Evolutionary conservation across 257 asterid species (phyloP).

Genomic region (Buddleja alternifolia): DNA sequence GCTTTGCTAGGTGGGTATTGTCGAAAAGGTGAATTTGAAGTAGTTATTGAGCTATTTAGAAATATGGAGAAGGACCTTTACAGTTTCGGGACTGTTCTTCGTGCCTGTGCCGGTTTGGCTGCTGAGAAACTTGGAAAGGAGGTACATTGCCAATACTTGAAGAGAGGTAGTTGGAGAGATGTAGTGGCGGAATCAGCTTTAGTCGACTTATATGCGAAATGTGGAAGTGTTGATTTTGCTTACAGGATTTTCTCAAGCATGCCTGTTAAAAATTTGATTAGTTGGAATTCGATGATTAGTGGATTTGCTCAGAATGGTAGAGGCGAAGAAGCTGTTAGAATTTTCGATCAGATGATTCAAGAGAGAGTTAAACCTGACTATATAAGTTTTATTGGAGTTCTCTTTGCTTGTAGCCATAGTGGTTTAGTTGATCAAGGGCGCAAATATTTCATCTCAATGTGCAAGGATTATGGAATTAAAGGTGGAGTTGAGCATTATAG

Average conservation of each 20-base stretch:
- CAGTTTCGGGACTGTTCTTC: conserved; percentile 71
- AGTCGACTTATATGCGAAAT: conserved; percentile 86
- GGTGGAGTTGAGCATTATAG: conserved; percentile 72
- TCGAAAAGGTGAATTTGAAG: conserved; percentile 56
- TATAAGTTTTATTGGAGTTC: conserved; percentile 71
- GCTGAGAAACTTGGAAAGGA: conserved; percentile 76
- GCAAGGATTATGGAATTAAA: conserved; percentile 44
- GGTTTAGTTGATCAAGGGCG: conserved; percentile 73
- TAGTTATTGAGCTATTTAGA: conserved; percentile 62
- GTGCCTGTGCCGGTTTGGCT: conserved; percentile 89
- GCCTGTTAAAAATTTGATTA: conserved; percentile 66
- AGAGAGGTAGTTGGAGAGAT: conserved; percentile 79
- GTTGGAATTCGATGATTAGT: conserved; percentile 93
- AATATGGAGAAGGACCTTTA: conserved; percentile 67
- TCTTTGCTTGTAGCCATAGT: conserved; percentile 89
- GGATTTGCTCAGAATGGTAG: conserved; percentile 93
- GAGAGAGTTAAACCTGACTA: conserved; percentile 61
- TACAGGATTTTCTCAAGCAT: conserved; percentile 58
- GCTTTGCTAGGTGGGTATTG: conserved; percentile 93
- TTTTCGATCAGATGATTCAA: conserved; percentile 61
- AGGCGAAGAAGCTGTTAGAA: conserved; percentile 65
- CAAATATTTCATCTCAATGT: conserved; percentile 57
- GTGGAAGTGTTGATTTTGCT: conserved; percentile 77
- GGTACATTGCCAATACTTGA: conserved; percentile 87
- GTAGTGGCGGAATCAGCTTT: conserved; percentile 91